Evolutionary conservation across 2,329 filamentous ascomycete genomes (phyloP).

Genomic region (Chaetomium sp.): DNA sequence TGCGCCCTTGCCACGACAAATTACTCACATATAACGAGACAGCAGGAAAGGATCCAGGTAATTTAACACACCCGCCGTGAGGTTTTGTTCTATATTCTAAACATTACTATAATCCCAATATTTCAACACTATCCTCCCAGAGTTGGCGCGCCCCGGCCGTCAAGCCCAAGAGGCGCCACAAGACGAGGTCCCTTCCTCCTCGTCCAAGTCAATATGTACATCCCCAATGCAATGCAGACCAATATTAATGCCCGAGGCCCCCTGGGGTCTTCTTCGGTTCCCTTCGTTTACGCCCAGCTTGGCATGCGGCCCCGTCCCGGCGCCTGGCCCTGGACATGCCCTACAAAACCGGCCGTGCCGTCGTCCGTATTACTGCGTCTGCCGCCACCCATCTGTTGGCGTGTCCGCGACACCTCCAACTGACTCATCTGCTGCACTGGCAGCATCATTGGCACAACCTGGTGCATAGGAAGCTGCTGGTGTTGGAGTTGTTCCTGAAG

Average conservation of each 20-base stretch:
- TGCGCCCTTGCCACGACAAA: too few relatives aligned
- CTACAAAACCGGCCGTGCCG: slow-evolving; percentile 19
- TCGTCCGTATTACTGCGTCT: slow-evolving; percentile 2
- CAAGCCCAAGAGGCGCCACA: background rate
- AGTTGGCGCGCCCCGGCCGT: background rate
- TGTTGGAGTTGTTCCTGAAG: slow-evolving; percentile 30
- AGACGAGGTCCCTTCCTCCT: background rate
- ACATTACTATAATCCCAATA: background rate
- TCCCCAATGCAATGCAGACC: too few relatives aligned
- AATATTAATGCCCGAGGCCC: too few relatives aligned
- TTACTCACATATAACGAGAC: too few relatives aligned
- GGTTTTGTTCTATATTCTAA: background rate
- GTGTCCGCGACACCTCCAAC: slow-evolving; percentile 37
- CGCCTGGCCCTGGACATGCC: slow-evolving; percentile 30
- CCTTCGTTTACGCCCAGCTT: slow-evolving; percentile 36
- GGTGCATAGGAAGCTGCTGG: slow-evolving; percentile 16
- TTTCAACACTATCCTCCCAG: background rate
- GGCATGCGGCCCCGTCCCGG: slow-evolving; percentile 9
- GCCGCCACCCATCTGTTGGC: background rate
- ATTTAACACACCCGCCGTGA: background rate
- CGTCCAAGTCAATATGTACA: background rate
- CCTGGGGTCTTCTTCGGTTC: too few relatives aligned
- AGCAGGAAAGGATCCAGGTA: background rate
- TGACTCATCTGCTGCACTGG: background rate
- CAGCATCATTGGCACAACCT: slow-evolving; percentile 28